A percentile compares a stretch with the other conserved stretches of the same genome.
phyloP scores from a whole-genome alignment of 139 green algal genomes.

The Volvox africanus region DNA sequence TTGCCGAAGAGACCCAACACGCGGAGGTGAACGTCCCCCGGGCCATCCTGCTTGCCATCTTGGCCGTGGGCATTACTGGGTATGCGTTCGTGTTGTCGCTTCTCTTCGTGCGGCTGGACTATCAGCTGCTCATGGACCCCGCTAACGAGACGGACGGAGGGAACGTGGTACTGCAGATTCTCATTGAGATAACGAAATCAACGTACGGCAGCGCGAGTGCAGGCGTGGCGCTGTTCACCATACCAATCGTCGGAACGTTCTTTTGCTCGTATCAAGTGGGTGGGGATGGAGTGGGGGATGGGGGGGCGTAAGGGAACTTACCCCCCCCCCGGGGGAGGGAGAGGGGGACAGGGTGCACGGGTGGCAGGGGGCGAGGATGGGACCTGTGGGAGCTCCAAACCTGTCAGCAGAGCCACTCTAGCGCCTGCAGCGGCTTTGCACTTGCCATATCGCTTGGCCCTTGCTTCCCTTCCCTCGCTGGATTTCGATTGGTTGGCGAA shows the following conservation, averaged over 20 bases:
- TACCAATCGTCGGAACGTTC: slow-evolving; percentile 34
- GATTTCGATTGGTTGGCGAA: too few relatives aligned
- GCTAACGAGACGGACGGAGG: neutral
- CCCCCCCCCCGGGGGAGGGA: too few relatives aligned
- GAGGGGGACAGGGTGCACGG: too few relatives aligned
- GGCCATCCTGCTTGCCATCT: slow-evolving; percentile 19
- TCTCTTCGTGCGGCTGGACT: slow-evolving; percentile 2
- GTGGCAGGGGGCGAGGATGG: too few relatives aligned
- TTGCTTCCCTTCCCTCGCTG: too few relatives aligned
- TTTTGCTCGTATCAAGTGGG: slow-evolving; percentile 35
- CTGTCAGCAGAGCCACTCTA: too few relatives aligned
- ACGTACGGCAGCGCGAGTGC: neutral
- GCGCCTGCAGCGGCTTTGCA: too few relatives aligned
- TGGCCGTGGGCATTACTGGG: neutral
- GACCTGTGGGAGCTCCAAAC: too few relatives aligned
- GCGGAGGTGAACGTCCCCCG: slow-evolving; percentile 31
- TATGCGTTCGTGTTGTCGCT: slow-evolving; percentile 41
- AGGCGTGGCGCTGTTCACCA: slow-evolving; percentile 28
- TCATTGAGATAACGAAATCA: slow-evolving; percentile 2
- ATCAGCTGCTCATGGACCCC: neutral
- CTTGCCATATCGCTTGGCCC: too few relatives aligned
- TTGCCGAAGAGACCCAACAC: slow-evolving; percentile 20
- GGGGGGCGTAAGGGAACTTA: too few relatives aligned
- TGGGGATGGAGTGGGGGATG: too few relatives aligned
- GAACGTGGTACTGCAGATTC: slow-evolving; percentile 39